Conservation (phyloP, 305 asterid species). For the Vinca major region DNA sequence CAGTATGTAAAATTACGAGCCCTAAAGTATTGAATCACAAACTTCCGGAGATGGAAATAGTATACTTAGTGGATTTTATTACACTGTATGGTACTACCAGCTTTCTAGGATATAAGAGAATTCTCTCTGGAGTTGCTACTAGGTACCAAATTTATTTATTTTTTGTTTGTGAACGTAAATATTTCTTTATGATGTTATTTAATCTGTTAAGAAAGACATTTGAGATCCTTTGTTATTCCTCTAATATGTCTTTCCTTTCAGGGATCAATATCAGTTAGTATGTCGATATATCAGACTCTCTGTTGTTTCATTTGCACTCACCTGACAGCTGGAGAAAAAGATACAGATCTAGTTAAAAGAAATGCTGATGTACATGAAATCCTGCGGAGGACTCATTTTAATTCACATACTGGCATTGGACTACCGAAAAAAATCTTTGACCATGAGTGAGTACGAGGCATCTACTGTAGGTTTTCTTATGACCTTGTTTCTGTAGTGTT, state of each 20-base stretch:
- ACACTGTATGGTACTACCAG: background rate
- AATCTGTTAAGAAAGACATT: background rate
- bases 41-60: background rate
- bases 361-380: constrained; percentile 77
- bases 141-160: background rate
- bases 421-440: constrained; percentile 68
- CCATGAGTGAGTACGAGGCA: constrained; percentile 62
- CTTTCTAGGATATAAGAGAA: background rate
- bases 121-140: background rate
- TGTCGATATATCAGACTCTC: constrained; percentile 89
- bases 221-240: background rate
- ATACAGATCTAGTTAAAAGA: constrained; percentile 63
- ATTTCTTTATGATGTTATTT: background rate
- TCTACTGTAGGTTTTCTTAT: background rate
- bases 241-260: constrained; percentile 20
- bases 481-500: background rate
- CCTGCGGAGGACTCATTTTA: constrained; percentile 71
- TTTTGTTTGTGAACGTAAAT: background rate
- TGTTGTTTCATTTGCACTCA: constrained; percentile 77
- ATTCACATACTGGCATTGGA: constrained; percentile 40
- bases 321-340: constrained; percentile 84
- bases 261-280: constrained; percentile 93
- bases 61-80: background rate
- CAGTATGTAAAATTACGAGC: background rate
- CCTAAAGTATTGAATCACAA: background rate